These are phyloP conservation scores for Cystobasidium tubakii DNA, from an alignment of 768 basidiomycete genomes.

Conservation along the genomic window DNA sequence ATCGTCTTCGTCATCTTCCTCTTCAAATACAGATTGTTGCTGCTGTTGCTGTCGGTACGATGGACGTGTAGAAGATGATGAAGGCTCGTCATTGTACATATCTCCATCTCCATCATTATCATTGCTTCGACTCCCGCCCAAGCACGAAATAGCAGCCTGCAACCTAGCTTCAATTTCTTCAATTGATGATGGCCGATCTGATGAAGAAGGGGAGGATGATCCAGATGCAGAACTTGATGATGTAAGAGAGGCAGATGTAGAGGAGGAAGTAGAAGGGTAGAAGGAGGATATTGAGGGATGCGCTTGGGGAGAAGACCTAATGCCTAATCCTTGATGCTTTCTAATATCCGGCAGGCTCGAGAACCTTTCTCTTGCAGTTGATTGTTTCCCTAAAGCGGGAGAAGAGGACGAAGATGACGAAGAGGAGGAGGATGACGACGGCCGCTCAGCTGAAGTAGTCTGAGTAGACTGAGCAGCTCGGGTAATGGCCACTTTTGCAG, in stretches of 20 bases:
- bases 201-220: not conserved
- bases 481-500: not conserved
- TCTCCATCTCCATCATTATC: slow-evolving; percentile 11
- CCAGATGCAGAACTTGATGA: not conserved
- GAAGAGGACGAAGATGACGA: not conserved
- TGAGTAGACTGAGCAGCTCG: not conserved
- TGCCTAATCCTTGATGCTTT: not conserved
- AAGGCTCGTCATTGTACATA: slow-evolving; percentile 30
- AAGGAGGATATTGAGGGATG: not conserved
- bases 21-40: not conserved
- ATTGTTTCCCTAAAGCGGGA: not conserved
- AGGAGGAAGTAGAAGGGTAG: not conserved
- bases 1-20: not conserved
- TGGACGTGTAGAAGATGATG: not conserved
- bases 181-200: slow-evolving; percentile 1
- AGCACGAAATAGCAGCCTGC: not conserved
- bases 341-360: not conserved
- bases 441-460: not conserved
- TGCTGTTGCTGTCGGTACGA: not conserved
- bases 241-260: not conserved
- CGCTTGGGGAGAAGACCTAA: not conserved
- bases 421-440: too few species aligned
- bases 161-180: slow-evolving; percentile 16
- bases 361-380: not conserved
- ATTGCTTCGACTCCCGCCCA: not conserved